These are phyloP conservation scores for Eimeria maxima DNA, from an alignment of 169 alveolate genomes.

Conservation along the genomic window DNA sequence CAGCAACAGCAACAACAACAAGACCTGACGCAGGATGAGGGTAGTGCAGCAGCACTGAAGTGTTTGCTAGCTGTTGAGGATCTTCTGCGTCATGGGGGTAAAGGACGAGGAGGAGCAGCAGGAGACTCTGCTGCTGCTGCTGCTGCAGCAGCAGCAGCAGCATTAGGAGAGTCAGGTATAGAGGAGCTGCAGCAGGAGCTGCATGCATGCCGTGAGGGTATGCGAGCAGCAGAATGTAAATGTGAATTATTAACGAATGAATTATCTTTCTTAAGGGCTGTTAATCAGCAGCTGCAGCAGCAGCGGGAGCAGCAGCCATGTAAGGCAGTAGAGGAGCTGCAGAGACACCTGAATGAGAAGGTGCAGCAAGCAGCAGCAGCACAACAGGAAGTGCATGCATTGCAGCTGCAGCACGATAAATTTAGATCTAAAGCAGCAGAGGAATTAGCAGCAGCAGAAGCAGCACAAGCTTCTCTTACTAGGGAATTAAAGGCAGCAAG, in stretches of 20 bases:
- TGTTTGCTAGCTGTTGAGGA: not conserved
- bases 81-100: not conserved
- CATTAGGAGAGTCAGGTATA: not conserved
- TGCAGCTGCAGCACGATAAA: constrained; percentile 9
- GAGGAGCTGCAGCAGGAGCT: constrained; percentile 51
- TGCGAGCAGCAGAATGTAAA: not conserved
- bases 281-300: constrained; percentile 16
- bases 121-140: too few relatives aligned
- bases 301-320: not conserved
- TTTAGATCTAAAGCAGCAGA: not conserved
- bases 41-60: not conserved
- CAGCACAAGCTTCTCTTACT: not conserved
- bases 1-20: not conserved
- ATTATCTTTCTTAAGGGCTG: not conserved
- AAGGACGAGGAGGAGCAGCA: not conserved
- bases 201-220: not conserved
- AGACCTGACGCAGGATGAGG: not conserved
- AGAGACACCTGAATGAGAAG: not conserved
- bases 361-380: not conserved
- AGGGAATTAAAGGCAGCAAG: constrained; percentile 1
- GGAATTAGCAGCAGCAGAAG: constrained; percentile 49
- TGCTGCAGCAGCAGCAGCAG: not conserved
- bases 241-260: constrained; percentile 31
- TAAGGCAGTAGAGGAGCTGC: constrained; percentile 19
- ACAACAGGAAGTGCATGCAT: not conserved